Percentiles rank a stretch among this genome's conserved stretches.
Conservation (phyloP, 768 basidiomycete species). For the Leccinum truebloodii region DNA sequence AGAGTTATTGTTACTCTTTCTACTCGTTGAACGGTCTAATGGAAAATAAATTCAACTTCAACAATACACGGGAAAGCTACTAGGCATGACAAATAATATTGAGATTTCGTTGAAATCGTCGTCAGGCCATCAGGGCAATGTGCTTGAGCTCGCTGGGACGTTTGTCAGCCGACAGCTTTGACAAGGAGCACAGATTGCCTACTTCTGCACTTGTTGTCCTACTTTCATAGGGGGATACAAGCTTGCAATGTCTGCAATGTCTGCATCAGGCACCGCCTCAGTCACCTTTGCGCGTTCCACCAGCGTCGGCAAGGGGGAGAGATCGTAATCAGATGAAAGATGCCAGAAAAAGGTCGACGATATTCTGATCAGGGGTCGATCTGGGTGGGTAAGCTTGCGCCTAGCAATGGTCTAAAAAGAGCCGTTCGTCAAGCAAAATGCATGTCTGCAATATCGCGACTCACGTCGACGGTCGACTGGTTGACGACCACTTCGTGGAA, state of each 20-base stretch:
- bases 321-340: slow-evolving; percentile 79
- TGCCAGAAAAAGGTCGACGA: slow-evolving; percentile 98
- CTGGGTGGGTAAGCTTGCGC: slow-evolving; percentile 57
- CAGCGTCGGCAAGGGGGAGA: slow-evolving; percentile 64
- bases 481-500: slow-evolving; percentile 96
- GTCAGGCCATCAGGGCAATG: slow-evolving; percentile 76
- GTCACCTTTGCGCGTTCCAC: slow-evolving; percentile 46
- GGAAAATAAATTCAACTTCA: slow-evolving; percentile 41
- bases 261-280: slow-evolving; percentile 36
- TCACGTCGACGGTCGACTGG: slow-evolving; percentile 68
- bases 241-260: slow-evolving; percentile 32
- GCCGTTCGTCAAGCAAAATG: not conserved
- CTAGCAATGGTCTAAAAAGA: slow-evolving; percentile 57
- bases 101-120: not conserved
- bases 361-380: slow-evolving; percentile 91
- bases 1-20: not conserved
- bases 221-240: slow-evolving; percentile 79
- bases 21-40: not conserved
- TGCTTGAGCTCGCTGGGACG: slow-evolving; percentile 69
- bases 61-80: not conserved
- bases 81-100: not conserved
- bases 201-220: slow-evolving; percentile 87
- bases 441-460: slow-evolving; percentile 16
- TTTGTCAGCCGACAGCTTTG: slow-evolving; percentile 11
- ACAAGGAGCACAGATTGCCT: slow-evolving; percentile 22